Evolutionary conservation across 2,329 filamentous ascomycete genomes (phyloP).

Genomic region (Diaporthe helianthi): DNA sequence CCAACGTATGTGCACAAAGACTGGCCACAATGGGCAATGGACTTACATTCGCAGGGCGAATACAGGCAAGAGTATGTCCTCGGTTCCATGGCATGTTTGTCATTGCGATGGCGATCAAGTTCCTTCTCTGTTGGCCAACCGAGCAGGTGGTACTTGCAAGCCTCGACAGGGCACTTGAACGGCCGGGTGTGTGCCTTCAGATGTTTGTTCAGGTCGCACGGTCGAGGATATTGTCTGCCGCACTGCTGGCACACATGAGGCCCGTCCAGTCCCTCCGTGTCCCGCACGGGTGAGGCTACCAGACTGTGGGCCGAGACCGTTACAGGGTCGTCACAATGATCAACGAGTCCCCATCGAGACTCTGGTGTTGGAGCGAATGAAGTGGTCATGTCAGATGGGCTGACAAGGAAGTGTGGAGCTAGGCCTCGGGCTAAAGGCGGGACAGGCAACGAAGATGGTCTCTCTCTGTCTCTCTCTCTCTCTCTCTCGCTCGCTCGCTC

Average conservation of each 20-base stretch:
- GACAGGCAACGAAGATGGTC: constrained; percentile 21
- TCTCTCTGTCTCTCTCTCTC: neutral
- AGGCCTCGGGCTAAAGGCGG: constrained; percentile 5
- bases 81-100: constrained; percentile 75
- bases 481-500: too few relatives aligned
- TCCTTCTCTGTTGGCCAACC: constrained; percentile 85
- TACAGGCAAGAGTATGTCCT: constrained; percentile 71
- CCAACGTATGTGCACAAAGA: neutral
- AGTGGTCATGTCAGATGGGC: constrained; percentile 31
- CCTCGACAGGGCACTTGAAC: constrained; percentile 72
- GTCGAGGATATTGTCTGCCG: constrained; percentile 40
- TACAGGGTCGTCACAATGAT: constrained; percentile 17
- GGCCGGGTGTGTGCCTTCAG: constrained; percentile 30
- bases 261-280: constrained; percentile 18
- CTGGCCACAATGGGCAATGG: neutral
- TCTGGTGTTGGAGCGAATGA: constrained; percentile 23
- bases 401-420: constrained; percentile 1
- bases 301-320: constrained; percentile 9
- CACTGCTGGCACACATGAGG: constrained; percentile 40
- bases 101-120: constrained; percentile 77
- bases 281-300: constrained; percentile 13
- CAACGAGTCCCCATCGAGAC: constrained; percentile 26
- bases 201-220: constrained; percentile 47
- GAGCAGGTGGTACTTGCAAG: constrained; percentile 72
- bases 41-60: constrained; percentile 63